Percentiles rank a stretch among this genome's conserved stretches.
phyloP scores from a whole-genome alignment of 208 protist species.

The Crithidia expoeki region DNA sequence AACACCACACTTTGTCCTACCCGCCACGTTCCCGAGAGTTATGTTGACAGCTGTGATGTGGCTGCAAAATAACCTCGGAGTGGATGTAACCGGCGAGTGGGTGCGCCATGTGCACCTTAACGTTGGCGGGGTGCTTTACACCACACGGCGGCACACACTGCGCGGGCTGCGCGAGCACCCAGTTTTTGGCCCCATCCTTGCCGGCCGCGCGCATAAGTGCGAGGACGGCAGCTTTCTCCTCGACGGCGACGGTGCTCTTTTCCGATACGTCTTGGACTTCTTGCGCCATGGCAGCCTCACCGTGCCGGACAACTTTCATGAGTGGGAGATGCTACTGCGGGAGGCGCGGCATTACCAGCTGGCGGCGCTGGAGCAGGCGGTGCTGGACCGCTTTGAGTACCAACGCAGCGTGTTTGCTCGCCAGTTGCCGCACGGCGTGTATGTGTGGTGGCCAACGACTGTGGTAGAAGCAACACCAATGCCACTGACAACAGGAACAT shows the following conservation, averaged over 20 bases:
- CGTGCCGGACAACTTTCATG: slow-evolving; percentile 57
- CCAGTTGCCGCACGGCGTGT: slow-evolving; percentile 65
- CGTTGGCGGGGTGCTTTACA: slow-evolving; percentile 67
- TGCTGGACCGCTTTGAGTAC: slow-evolving; percentile 64
- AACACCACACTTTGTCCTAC: slow-evolving; percentile 3
- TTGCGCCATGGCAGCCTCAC: slow-evolving; percentile 50
- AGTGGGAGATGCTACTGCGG: slow-evolving; percentile 73
- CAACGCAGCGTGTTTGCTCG: slow-evolving; percentile 58
- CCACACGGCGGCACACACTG: slow-evolving; percentile 48
- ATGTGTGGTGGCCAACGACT: slow-evolving; percentile 56
- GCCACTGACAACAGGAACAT: background rate
- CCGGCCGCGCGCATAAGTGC: slow-evolving; percentile 31
- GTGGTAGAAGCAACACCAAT: background rate
- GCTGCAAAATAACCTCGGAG: slow-evolving; percentile 36
- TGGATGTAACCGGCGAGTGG: slow-evolving; percentile 58
- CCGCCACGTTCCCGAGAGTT: background rate
- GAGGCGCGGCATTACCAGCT: slow-evolving; percentile 57
- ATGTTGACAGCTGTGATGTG: slow-evolving; percentile 37
- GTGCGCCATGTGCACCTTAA: slow-evolving; percentile 54
- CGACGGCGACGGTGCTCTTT: slow-evolving; percentile 65
- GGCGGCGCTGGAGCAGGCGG: slow-evolving; percentile 36
- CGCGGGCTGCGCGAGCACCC: slow-evolving; percentile 34
- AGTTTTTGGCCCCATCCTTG: slow-evolving; percentile 63
- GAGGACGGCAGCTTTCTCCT: slow-evolving; percentile 72
- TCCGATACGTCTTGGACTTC: slow-evolving; percentile 72